phyloP scores from a whole-genome alignment of 805 yeast genomes.

The Kazachstania africana region DNA sequence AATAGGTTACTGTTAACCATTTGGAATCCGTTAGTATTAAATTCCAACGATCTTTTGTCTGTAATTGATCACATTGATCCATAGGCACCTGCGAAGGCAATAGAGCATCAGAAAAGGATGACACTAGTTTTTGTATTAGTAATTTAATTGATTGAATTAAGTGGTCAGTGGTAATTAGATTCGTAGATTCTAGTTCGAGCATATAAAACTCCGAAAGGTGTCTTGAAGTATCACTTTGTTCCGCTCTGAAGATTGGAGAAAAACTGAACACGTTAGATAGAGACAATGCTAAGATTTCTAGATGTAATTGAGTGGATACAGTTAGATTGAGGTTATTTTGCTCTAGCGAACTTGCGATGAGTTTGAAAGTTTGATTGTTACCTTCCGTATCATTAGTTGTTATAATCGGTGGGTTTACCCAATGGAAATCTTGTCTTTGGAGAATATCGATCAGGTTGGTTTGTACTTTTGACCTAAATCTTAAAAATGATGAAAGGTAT shows the following conservation, averaged over 20 bases:
- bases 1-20: slow-evolving; percentile 69
- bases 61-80: slow-evolving; percentile 17
- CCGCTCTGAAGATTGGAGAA: slow-evolving; percentile 91
- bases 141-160: slow-evolving; percentile 42
- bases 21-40: slow-evolving; percentile 29
- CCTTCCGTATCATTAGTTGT: slow-evolving; percentile 95
- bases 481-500: slow-evolving; percentile 50
- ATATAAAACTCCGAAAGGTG: slow-evolving; percentile 96
- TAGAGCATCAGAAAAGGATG: not conserved
- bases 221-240: slow-evolving; percentile 77
- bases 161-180: slow-evolving; percentile 44
- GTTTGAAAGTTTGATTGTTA: slow-evolving; percentile 78
- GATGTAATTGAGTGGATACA: slow-evolving; percentile 85
- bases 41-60: slow-evolving; percentile 42
- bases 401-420: slow-evolving; percentile 75
- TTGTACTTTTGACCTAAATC: slow-evolving; percentile 52
- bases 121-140: not conserved
- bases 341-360: slow-evolving; percentile 41
- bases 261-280: slow-evolving; percentile 76
- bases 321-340: slow-evolving; percentile 50
- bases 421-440: slow-evolving; percentile 37
- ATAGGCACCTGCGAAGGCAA: slow-evolving; percentile 27
- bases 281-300: slow-evolving; percentile 70
- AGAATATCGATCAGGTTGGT: slow-evolving; percentile 36
- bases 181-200: slow-evolving; percentile 85